Evolutionary conservation across 208 protist species (phyloP), one percentile per base, ranked within the genome.

Genomic region (Phytomonas sp.): DNA sequence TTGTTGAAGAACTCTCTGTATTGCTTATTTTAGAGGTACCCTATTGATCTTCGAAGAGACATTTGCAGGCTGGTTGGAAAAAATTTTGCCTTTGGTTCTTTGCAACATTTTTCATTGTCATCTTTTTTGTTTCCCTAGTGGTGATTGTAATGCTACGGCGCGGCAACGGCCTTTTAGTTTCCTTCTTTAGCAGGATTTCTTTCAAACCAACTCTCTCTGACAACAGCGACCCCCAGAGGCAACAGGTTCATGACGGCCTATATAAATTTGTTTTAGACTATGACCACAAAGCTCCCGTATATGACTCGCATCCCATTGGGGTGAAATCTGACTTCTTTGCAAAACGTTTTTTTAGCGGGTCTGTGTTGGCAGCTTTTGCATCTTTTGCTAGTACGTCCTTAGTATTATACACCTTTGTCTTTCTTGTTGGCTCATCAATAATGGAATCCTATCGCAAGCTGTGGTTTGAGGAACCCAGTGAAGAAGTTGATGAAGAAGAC

Each of bases 381-480:
- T 84, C 81, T 1, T 33, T 37, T 1, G 63, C 75, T 6, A 77
- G 80, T 17, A 63, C 68, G 20, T 59, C 65, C 0, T 72, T 93
- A 23, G 81, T 87, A 60, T 5, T 66, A 13, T 73, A 87, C 34
- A 90, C 82, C 4, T 89, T 85, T 70, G 71, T 62, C 32, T 93
- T 87, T 70, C 63, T 84, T 74, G 63, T 91, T 11, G 83, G 79
- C 56, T 88, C 81, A 64, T 81, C 88, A 0, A 79, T 93, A 6
- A 30, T 89, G 64, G 81, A 86, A 36, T 83, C 85, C 13, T 84
- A 91, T 64, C 46, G 66, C n/a, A 67, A 84, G 62, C 53, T 80
- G 33, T 77, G 61, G 15, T 40, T 43, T 36, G 59, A 69, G 59
- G 8, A 61, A 46, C 40, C 40, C 7, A 46, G 13, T 9, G 13